These are phyloP conservation scores for Rhododendron ovatum DNA, from an alignment of 148 eudicot species.

Conservation along the genomic window DNA sequence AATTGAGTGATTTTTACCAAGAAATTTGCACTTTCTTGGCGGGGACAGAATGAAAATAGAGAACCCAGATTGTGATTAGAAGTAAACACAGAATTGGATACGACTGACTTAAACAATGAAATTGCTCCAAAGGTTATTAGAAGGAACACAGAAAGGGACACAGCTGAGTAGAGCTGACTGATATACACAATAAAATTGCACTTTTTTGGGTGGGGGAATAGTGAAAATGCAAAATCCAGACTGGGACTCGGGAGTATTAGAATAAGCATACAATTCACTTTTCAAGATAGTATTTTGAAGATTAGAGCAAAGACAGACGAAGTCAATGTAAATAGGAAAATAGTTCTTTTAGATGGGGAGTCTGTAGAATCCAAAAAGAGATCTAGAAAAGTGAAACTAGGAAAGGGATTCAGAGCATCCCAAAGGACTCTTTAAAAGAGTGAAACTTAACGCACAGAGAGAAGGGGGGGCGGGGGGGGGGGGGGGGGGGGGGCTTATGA, in stretches of 20 bases:
- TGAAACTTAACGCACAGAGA: background rate
- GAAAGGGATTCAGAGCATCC: background rate
- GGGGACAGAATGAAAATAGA: background rate
- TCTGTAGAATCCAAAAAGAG: background rate
- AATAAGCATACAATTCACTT: background rate
- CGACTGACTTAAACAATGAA: background rate
- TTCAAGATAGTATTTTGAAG: background rate
- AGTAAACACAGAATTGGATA: background rate
- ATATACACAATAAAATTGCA: background rate
- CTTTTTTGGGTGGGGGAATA: background rate
- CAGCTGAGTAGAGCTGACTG: background rate
- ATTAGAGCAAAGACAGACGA: background rate
- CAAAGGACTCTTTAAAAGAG: background rate
- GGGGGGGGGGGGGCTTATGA: background rate
- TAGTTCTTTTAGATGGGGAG: background rate
- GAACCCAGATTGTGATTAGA: background rate
- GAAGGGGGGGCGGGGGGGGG: no score
- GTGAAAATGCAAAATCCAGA: background rate
- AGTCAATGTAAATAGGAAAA: background rate
- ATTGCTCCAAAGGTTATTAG: background rate
- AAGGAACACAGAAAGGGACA: background rate
- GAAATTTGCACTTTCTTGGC: background rate
- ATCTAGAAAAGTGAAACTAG: background rate
- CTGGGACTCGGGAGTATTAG: background rate
- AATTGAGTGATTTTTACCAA: constrained; percentile 11